Base-by-base conservation (phyloP, 2,329 filamentous ascomycete genomes). In the Colletotrichum eleusines region DNA sequence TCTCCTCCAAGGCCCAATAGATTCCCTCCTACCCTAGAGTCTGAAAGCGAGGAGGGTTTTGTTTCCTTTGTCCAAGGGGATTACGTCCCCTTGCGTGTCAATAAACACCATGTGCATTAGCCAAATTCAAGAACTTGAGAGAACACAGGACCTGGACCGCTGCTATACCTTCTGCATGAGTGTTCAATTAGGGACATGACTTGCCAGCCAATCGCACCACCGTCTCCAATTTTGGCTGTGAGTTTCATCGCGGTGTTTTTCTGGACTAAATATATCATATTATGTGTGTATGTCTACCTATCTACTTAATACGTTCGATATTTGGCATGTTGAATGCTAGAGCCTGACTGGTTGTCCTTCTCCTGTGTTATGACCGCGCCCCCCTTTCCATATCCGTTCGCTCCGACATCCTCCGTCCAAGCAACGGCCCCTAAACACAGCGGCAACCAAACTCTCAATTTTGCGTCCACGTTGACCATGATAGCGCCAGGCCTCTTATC, bases 1-100 rank as follows among this genome's bases (percentile, higher is more conserved):
- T 91, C 77, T 83, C 87, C 73, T 83, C 88, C 79, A 91, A 91
- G 84, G 82, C 87, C 76, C 84, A 90, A 88, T 91, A 90, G 83
- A 86, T 81, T 78, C 78, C 74, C 75, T 76, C 33, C 46, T 65
- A 46, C 62, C 51, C 33, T 66, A 69, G 65, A 73, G 60, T 70
- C 74, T 74, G 75, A 57, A 38, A 77, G 76, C 53, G 78, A 77
- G 73, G 68, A 69, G 60, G 76, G 54, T 87, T 40, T 87, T 38
- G n/a, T 63, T 87, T 82, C 83, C 81, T 88, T 87, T 88, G 84
- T 87, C 75, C 78, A 78, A 78, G 72, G 72, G 72, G 38, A 59
- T 35, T 20, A 14, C 42, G 50, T 63, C 63, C 66, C 80, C 77
- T 80, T 78, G 77, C 84, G 81, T 87, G 84, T 88, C 82, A 81